Conservation (phyloP, 2,329 filamentous ascomycete species). For the Penicillium crustosum region DNA sequence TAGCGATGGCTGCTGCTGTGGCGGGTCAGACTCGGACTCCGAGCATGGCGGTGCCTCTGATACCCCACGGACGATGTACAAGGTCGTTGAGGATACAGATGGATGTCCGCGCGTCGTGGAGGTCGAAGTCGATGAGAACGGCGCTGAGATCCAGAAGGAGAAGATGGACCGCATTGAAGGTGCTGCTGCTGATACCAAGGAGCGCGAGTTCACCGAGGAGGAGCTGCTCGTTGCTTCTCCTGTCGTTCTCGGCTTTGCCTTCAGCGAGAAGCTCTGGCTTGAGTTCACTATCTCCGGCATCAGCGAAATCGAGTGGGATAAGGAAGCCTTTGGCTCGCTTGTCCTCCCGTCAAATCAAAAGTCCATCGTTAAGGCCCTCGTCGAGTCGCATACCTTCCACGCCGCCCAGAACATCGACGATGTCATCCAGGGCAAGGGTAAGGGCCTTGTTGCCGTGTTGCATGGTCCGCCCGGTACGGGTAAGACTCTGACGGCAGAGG, state of each 20-base stretch:
- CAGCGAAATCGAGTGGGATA: constrained; percentile 80
- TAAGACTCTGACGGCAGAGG: constrained; percentile 84
- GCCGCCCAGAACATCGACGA: constrained; percentile 80
- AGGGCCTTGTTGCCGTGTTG: constrained; percentile 77
- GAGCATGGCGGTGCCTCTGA: constrained; percentile 39
- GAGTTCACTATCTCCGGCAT: constrained; percentile 81
- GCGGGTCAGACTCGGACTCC: constrained; percentile 39
- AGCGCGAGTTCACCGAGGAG: constrained; percentile 70
- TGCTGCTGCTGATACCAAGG: constrained; percentile 33
- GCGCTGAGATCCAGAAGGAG: constrained; percentile 55
- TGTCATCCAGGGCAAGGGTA: constrained; percentile 79
- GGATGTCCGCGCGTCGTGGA: constrained; percentile 54
- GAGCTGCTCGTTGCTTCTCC: constrained; percentile 82
- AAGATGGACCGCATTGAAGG: constrained; percentile 57
- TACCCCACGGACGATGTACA: constrained; percentile 47
- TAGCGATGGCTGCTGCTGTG: constrained; percentile 45
- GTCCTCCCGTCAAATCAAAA: constrained; percentile 67
- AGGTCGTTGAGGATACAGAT: constrained; percentile 55
- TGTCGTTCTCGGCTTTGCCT: constrained; percentile 81
- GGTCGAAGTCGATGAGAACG: constrained; percentile 57
- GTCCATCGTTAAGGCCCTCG: constrained; percentile 73
- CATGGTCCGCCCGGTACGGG: constrained; percentile 85
- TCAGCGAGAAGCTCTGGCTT: constrained; percentile 86
- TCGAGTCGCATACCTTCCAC: constrained; percentile 80
- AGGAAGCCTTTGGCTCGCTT: constrained; percentile 76